phyloP scores from a whole-genome alignment of 2,329 filamentous ascomycete genomes.

The Colletotrichum simmondsii region DNA sequence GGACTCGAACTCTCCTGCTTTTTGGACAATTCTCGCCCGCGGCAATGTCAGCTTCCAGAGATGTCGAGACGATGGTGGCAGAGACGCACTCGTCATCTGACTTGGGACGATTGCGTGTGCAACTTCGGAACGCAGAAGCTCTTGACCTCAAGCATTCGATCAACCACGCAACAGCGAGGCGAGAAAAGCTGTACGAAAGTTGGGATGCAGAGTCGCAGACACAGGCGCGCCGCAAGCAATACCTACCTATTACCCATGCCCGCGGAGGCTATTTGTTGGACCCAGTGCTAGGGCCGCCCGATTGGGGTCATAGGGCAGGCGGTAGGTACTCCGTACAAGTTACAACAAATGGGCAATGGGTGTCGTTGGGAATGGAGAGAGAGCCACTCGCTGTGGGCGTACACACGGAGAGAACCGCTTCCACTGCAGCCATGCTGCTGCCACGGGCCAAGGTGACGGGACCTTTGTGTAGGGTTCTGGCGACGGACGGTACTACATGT shows the following conservation, averaged over 20 bases:
- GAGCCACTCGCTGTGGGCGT: conserved; percentile 11
- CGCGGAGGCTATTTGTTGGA: conserved; percentile 31
- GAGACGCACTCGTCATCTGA: conserved; percentile 23
- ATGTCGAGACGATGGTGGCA: neutral
- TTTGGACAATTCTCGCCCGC: neutral
- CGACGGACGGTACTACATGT: conserved; percentile 21
- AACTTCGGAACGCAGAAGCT: conserved; percentile 10
- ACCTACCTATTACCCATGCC: conserved; percentile 5
- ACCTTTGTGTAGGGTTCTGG: conserved; percentile 24
- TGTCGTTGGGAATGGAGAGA: conserved; percentile 20
- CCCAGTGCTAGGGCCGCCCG: conserved; percentile 16
- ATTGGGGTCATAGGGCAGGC: conserved; percentile 24
- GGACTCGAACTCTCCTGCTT: neutral
- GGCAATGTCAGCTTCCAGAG: neutral
- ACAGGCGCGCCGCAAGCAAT: conserved; percentile 1
- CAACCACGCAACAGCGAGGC: neutral
- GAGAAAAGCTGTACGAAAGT: neutral
- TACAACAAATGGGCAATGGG: conserved; percentile 2
- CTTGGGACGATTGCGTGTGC: conserved; percentile 31
- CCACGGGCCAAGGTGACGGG: conserved; percentile 10
- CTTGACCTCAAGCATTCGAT: neutral
- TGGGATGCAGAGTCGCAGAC: neutral
- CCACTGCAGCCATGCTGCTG: conserved; percentile 3
- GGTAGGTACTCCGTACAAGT: neutral
- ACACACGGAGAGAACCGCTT: conserved; percentile 23